Conservation (phyloP, 495 filamentous ascomycete species). For the Diplogelasinospora grovesii region DNA sequence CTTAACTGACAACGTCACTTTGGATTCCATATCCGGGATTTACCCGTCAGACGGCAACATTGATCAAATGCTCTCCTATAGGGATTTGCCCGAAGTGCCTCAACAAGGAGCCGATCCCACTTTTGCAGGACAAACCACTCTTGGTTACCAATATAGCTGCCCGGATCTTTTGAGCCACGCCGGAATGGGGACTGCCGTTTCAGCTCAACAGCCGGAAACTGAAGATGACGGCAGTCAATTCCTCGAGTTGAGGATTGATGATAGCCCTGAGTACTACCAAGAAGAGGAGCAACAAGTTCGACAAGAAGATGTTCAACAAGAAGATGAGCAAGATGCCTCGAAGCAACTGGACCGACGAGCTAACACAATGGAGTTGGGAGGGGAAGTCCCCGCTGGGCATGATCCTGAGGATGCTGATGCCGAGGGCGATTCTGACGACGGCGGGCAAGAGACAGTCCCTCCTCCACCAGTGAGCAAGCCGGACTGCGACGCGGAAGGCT, state of each 20-base stretch:
- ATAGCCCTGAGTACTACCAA: background rate
- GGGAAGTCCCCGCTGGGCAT: constrained; percentile 1
- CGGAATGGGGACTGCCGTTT: background rate
- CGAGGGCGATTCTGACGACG: background rate
- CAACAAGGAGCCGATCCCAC: background rate
- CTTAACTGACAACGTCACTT: too few relatives aligned
- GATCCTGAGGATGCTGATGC: constrained; percentile 4
- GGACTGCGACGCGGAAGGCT: too few relatives aligned
- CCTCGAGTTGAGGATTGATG: constrained; percentile 4
- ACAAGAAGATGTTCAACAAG: background rate
- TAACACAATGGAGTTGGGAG: background rate
- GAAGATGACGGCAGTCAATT: background rate
- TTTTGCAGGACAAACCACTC: background rate
- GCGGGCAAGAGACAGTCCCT: background rate
- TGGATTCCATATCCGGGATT: too few relatives aligned
- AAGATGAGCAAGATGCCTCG: background rate
- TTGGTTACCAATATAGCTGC: background rate
- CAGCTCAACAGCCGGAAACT: background rate
- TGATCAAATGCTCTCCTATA: too few relatives aligned
- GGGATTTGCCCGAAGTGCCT: too few relatives aligned
- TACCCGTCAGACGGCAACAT: too few relatives aligned
- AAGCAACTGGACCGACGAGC: too few relatives aligned
- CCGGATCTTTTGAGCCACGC: constrained; percentile 7
- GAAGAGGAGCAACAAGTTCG: constrained; percentile 1
- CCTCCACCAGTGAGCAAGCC: background rate